Base-by-base conservation (phyloP, 2,329 filamentous ascomycete genomes). In the Sporothrix brasiliensis region DNA sequence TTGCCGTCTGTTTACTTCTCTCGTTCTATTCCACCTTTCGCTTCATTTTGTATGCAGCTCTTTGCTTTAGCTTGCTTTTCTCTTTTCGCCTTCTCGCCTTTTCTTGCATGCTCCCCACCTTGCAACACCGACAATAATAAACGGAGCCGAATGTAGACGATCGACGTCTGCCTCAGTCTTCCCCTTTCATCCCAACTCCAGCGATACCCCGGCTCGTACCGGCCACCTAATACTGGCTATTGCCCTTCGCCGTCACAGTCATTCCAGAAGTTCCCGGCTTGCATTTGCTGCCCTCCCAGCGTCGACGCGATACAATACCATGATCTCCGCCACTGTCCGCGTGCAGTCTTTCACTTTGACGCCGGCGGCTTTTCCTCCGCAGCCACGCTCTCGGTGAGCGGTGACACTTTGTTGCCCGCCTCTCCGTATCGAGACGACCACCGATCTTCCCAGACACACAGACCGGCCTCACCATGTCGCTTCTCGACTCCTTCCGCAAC, bases 401-500 rank as follows among this genome's bases (percentile, higher is more conserved):
- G 69, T 66, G 53, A 61, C 53, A 47, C 34, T 27, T 44, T 44
- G 41, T 44, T 44, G n/a, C n/a, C 30, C 50, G 34, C 52, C 24
- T 16, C 30, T 10, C 39, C 14, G 13, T 19, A 21, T 11, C 34
- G 30, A 58, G 54, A 58, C 39, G n/a, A 61, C 39, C n/a, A 11
- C 39, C 58, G 41, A 47, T 61, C n/a, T 44, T 34, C 24, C n/a
- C 39, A 34, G 56, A 44, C 14, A 44, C n/a, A 61, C 24, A 61
- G n/a, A 61, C 39, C 14, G 54, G 34, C 24, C 34, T 61, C 56
- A 14, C 49, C 21, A 3, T 30, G 69, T 89, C 86, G 78, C 89
- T 92, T 78, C 87, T 95, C 77, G 89, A 84, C 80, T 85, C 84
- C 71, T 88, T 89, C 76, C 81, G 83, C 76, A 84, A 81, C 79